These are phyloP conservation scores for Tephrocybe sp. DNA, from an alignment of 768 basidiomycete genomes.

Conservation along the genomic window DNA sequence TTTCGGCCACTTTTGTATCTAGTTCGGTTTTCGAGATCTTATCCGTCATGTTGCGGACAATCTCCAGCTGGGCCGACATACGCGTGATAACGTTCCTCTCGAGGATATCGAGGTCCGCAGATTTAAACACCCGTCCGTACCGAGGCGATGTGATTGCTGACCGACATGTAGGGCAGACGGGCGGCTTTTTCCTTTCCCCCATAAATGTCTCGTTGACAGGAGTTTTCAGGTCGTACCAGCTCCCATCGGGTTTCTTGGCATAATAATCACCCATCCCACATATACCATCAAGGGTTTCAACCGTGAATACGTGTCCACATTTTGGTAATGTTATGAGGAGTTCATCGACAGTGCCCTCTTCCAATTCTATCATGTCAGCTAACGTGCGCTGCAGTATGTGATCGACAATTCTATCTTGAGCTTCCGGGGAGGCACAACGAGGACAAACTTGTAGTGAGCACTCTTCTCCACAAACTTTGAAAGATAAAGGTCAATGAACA, in stretches of 20 bases:
- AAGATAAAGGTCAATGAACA: neutral
- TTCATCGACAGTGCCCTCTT: constrained; percentile 42
- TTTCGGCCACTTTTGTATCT: constrained; percentile 16
- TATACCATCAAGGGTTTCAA: constrained; percentile 68
- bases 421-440: constrained; percentile 40
- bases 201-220: constrained; percentile 30
- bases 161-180: constrained; percentile 65
- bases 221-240: constrained; percentile 43
- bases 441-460: constrained; percentile 58
- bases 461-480: constrained; percentile 71
- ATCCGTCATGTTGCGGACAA: constrained; percentile 27
- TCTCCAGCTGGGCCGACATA: constrained; percentile 46
- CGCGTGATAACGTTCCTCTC: constrained; percentile 59
- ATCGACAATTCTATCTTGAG: constrained; percentile 51
- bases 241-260: constrained; percentile 30
- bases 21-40: constrained; percentile 24
- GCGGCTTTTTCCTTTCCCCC: constrained; percentile 33
- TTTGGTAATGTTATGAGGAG: constrained; percentile 58
- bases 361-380: constrained; percentile 44
- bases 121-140: constrained; percentile 63
- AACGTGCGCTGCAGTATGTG: constrained; percentile 54
- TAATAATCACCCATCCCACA: constrained; percentile 56
- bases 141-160: constrained; percentile 53
- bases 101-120: constrained; percentile 62
- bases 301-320: constrained; percentile 68